These are phyloP conservation scores for Emiliania huxleyi DNA, from an alignment of 78 protist genomes.

Conservation along the genomic window DNA sequence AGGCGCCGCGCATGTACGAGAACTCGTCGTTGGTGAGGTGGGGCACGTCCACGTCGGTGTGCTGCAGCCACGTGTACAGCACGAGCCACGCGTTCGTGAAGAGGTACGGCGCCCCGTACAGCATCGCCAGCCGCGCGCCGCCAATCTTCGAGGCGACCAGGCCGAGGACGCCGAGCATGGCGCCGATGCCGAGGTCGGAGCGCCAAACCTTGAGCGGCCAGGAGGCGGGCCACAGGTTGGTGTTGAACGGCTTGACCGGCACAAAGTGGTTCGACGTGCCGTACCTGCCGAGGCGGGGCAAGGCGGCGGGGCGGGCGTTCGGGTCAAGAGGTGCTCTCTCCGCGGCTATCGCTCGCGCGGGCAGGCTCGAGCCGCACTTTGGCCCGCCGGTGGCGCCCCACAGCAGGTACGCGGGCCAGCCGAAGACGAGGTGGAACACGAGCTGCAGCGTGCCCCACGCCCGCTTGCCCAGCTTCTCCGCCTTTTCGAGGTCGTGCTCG, in stretches of 20 bases:
- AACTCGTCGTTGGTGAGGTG: constrained; percentile 71
- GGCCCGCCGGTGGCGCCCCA: neutral
- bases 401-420: constrained; percentile 38
- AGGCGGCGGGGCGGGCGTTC: too few relatives aligned
- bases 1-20: constrained; percentile 71
- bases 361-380: too few relatives aligned
- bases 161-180: neutral
- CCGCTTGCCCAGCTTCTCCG: neutral
- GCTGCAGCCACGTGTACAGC: constrained; percentile 82
- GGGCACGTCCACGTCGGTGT: constrained; percentile 76
- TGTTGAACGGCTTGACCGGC: neutral
- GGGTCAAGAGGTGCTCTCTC: too few relatives aligned
- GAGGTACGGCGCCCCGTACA: constrained; percentile 25
- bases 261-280: neutral
- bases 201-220: neutral
- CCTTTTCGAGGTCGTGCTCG: neutral
- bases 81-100: constrained; percentile 74
- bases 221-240: neutral
- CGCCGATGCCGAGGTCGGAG: neutral
- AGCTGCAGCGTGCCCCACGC: neutral
- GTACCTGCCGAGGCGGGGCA: too few relatives aligned
- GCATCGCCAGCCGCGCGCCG: neutral
- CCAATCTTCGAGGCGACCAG: neutral
- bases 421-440: constrained; percentile 23
- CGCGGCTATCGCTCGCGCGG: too few relatives aligned